Evolutionary conservation across 768 basidiomycete genomes (phyloP).

Genomic region (Cystofilobasidium capitatum): DNA sequence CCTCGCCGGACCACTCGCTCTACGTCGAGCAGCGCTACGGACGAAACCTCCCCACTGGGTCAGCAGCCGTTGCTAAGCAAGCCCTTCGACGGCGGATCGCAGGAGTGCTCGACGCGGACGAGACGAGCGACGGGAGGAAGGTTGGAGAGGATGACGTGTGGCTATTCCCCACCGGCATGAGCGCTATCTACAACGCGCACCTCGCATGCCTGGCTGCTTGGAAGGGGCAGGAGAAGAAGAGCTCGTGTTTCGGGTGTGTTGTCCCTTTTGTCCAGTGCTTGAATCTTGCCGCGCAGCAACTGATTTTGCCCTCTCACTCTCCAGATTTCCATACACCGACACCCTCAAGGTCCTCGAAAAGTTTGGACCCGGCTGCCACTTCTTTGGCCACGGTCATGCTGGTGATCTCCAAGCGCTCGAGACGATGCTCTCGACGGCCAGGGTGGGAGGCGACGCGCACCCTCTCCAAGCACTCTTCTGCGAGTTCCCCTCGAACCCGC

Average conservation of each 20-base stretch:
- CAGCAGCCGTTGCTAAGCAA: constrained; percentile 70
- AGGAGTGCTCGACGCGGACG: constrained; percentile 63
- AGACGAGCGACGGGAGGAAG: constrained; percentile 58
- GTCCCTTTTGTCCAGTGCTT: background rate
- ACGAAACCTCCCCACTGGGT: constrained; percentile 66
- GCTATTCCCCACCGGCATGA: constrained; percentile 80
- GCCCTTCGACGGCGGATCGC: constrained; percentile 82
- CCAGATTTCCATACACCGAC: constrained; percentile 87
- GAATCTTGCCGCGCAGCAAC: background rate
- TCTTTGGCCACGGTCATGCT: constrained; percentile 71
- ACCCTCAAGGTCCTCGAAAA: constrained; percentile 88
- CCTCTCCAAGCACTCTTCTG: constrained; percentile 74
- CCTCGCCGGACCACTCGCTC: constrained; percentile 52
- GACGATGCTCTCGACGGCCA: constrained; percentile 44
- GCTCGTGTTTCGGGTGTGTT: constrained; percentile 83
- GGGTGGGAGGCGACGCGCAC: constrained; percentile 36
- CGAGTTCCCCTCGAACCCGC: constrained; percentile 92
- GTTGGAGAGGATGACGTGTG: constrained; percentile 81
- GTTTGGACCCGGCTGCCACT: constrained; percentile 90
- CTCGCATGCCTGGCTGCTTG: constrained; percentile 48
- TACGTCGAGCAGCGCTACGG: constrained; percentile 95
- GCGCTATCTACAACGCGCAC: constrained; percentile 87
- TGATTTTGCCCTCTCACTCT: background rate
- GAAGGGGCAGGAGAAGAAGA: constrained; percentile 55
- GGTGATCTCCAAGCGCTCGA: constrained; percentile 66